These are phyloP conservation scores for Rostrohypoxylon terebratum DNA, from an alignment of 495 filamentous ascomycete species.

Conservation along the genomic window DNA sequence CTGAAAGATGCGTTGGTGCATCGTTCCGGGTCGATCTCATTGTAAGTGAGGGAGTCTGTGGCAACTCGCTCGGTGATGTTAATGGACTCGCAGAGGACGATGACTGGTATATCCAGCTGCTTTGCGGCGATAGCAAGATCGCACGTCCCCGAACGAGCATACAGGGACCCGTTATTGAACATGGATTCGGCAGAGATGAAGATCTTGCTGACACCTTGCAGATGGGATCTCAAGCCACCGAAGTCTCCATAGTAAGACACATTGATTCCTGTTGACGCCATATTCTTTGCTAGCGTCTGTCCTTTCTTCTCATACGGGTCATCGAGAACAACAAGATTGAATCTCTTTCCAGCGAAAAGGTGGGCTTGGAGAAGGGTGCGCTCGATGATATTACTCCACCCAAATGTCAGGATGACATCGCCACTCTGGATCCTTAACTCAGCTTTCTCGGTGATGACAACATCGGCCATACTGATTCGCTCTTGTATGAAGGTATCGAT, in stretches of 20 bases:
- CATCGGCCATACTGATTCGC: conserved; percentile 85
- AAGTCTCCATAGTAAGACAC: conserved; percentile 82
- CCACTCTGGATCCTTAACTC: conserved; percentile 76
- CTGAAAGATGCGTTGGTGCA: conserved; percentile 74
- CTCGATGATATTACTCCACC: conserved; percentile 86
- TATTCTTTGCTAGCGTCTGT: conserved; percentile 73
- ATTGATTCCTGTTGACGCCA: conserved; percentile 75
- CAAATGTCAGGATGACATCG: conserved; percentile 88
- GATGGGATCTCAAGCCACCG: conserved; percentile 76
- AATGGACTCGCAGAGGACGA: conserved; percentile 92
- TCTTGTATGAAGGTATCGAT: conserved; percentile 94
- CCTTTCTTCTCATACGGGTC: conserved; percentile 80
- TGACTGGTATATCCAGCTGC: conserved; percentile 78
- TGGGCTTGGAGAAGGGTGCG: conserved; percentile 79
- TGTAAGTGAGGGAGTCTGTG: conserved; percentile 89
- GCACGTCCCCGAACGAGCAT: conserved; percentile 87
- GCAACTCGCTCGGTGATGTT: conserved; percentile 95
- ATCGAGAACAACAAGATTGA: conserved; percentile 88
- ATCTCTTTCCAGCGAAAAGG: conserved; percentile 69
- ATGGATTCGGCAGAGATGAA: conserved; percentile 90
- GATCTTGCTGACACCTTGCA: conserved; percentile 80
- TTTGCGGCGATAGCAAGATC: conserved; percentile 89
- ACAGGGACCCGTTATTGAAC: conserved; percentile 89
- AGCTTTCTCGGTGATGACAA: conserved; percentile 82
- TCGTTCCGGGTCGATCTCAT: conserved; percentile 80